Evolutionary conservation across 495 filamentous ascomycete genomes (phyloP).

Genomic region (Aspergillus ostianus): DNA sequence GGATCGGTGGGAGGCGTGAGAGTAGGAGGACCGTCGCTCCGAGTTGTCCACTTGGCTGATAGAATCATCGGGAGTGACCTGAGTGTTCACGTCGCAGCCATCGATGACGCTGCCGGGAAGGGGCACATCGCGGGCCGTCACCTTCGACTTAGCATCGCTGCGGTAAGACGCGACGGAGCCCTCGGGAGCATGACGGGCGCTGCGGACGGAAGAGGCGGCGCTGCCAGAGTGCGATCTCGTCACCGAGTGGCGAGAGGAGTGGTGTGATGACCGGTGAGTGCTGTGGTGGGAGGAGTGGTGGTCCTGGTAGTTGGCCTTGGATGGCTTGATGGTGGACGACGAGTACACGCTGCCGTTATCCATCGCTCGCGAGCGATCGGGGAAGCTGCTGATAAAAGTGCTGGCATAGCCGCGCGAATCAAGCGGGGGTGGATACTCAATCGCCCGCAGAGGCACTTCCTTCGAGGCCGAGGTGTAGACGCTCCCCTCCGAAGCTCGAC

Average conservation of each 20-base stretch:
- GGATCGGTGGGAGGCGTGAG: slow-evolving; percentile 36
- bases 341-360: slow-evolving; percentile 39
- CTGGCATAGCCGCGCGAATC: slow-evolving; percentile 33
- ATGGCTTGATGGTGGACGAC: slow-evolving; percentile 45
- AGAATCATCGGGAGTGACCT: slow-evolving; percentile 38
- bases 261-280: slow-evolving; percentile 21
- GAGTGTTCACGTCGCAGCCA: slow-evolving; percentile 31
- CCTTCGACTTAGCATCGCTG: slow-evolving; percentile 26
- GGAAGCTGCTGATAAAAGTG: slow-evolving; percentile 43
- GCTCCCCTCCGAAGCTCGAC: slow-evolving; percentile 40
- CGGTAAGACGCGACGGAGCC: slow-evolving; percentile 24
- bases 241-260: slow-evolving; percentile 17
- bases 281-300: slow-evolving; percentile 23
- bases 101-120: slow-evolving; percentile 48
- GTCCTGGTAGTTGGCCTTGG: slow-evolving; percentile 27
- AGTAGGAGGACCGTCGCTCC: slow-evolving; percentile 25
- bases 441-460: slow-evolving; percentile 39
- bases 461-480: slow-evolving; percentile 29
- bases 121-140: slow-evolving; percentile 40
- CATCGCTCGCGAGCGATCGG: slow-evolving; percentile 32
- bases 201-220: slow-evolving; percentile 29
- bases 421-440: slow-evolving; percentile 40
- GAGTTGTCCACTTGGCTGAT: slow-evolving; percentile 36
- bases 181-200: slow-evolving; percentile 31
- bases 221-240: slow-evolving; percentile 20